A percentile compares a stretch with the other conserved stretches of the same genome.
Conservation (phyloP, 164 flowering plant genomes). For the Sextonia rubra region DNA sequence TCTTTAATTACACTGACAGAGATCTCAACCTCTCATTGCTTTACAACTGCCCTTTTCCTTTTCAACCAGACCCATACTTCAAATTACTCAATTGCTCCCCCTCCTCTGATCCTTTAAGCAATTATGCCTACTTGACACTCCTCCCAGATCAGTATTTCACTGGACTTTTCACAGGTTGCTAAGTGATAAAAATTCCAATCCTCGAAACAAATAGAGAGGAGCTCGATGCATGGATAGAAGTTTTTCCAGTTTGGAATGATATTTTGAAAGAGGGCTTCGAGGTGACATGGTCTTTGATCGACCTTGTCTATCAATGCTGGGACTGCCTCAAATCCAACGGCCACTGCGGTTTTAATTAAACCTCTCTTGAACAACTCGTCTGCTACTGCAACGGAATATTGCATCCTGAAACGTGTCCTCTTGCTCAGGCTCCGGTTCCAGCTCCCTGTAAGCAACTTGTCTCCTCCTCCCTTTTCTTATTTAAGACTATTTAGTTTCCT, state of each 20-base stretch:
- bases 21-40: not conserved
- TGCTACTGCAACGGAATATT: not conserved
- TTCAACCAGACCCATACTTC: not conserved
- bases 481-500: no score
- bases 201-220: not conserved
- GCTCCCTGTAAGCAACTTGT: not conserved
- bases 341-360: not conserved
- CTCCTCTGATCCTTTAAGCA: not conserved
- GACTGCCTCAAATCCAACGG: not conserved
- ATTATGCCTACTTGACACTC: not conserved
- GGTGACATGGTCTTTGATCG: not conserved
- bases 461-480: not conserved
- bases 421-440: no score
- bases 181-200: not conserved
- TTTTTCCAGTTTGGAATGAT: not conserved
- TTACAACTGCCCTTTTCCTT: not conserved
- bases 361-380: not conserved
- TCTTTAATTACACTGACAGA: not conserved
- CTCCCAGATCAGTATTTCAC: not conserved
- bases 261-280: not conserved
- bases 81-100: not conserved
- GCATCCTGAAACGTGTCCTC: not conserved
- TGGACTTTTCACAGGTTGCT: not conserved
- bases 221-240: not conserved
- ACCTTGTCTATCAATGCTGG: not conserved